Evolutionary conservation across 169 alveolate genomes (phyloP), one percentile per base, ranked within the genome.

Genomic region (Cystoisospora suis): DNA sequence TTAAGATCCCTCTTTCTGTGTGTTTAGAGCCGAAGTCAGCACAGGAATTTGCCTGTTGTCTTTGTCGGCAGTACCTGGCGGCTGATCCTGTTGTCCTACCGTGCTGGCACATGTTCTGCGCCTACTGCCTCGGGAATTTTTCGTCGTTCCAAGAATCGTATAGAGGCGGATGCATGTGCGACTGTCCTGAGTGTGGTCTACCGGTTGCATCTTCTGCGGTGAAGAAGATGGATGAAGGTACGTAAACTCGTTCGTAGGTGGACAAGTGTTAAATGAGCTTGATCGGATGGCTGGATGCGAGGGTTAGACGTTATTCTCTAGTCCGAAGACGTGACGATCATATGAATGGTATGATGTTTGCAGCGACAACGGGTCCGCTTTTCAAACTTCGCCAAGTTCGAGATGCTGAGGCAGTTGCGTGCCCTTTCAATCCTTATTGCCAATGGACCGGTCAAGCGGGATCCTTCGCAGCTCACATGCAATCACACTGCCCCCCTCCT

Each of bases 51-150:
- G 83, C 83, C 17, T 72, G 83, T 40, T 53, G 53, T 5, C n/a
- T 72, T 29, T 72, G 83, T 34, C 47, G 83, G 34, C 36, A 0
- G 7, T 72, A 40, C 56, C 15, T 72, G 36, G 83, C 83, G 9
- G 15, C 32, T 29, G 83, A 72, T 38, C 83, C 83, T 29, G 53
- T 72, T 38, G 27, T 72, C 9, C 83, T 72, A 3, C 83, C 83
- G 23, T 72, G 83, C 27, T 72, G 83, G 83, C 83, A 72, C 45
- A 1, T 72, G 46, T 72, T 27, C 32, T 72, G 83, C 83, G 42
- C 38, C 83, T 46, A 72, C 23, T 72, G 83, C 20, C 27, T 72
- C 12, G 58, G 42, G 53, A 3, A 17, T 9, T 32, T 34, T 0
- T 29, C 20, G 9, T 38, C 58, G 56, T 53, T 40, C 9, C 77